phyloP scores from a whole-genome alignment of 2,329 filamentous ascomycete species.

The Apiospora sp. region DNA sequence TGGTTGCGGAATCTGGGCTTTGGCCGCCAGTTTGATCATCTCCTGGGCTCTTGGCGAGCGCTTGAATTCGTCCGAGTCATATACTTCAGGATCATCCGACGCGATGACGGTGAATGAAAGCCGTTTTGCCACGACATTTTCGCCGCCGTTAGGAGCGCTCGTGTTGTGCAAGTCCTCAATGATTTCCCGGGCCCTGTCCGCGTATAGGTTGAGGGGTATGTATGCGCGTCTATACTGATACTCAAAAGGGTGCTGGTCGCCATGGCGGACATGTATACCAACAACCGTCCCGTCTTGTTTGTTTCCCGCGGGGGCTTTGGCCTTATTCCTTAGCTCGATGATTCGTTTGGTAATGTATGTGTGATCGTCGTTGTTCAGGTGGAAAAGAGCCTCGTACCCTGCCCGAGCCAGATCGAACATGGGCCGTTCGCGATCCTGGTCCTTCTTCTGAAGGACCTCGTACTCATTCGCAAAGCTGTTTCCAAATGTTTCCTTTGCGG shows the following conservation, averaged over 20 bases:
- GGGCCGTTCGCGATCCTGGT: constrained; percentile 60
- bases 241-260: constrained; percentile 80
- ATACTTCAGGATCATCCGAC: constrained; percentile 82
- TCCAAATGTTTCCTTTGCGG: constrained; percentile 70
- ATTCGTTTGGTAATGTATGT: constrained; percentile 69
- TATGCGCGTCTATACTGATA: constrained; percentile 81
- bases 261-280: constrained; percentile 81
- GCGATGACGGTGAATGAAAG: constrained; percentile 69
- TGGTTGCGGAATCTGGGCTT: constrained; percentile 54
- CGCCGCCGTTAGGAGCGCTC: constrained; percentile 44
- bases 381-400: constrained; percentile 79
- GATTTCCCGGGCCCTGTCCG: constrained; percentile 63
- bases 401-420: constrained; percentile 73
- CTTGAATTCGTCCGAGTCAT: constrained; percentile 69
- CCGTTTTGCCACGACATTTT: constrained; percentile 46
- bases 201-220: constrained; percentile 76
- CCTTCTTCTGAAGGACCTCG: constrained; percentile 56
- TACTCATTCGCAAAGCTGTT: constrained; percentile 62
- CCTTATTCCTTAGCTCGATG: constrained; percentile 59
- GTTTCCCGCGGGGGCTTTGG: constrained; percentile 50
- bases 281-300: constrained; percentile 63
- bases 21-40: constrained; percentile 77
- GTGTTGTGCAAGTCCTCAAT: constrained; percentile 58
- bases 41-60: constrained; percentile 72
- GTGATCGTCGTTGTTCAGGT: constrained; percentile 70